A percentile compares a stretch with the other conserved stretches of the same genome.
Evolutionary conservation across 2,329 filamentous ascomycete genomes (phyloP).

Genomic region (Coccinonectria pachysandricola): DNA sequence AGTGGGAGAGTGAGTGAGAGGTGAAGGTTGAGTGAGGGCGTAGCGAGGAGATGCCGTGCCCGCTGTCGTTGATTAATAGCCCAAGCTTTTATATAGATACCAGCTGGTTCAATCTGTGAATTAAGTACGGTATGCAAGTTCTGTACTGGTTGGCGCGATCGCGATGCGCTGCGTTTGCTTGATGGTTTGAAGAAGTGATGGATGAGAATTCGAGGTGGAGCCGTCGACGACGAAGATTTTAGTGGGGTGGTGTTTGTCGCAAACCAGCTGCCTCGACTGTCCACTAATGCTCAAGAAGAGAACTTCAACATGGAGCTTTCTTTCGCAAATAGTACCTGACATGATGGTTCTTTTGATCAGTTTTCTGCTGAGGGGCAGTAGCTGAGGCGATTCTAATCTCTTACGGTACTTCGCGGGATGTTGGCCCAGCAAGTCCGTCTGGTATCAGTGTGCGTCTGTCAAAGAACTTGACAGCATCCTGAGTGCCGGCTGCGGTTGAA

Average conservation of each 20-base stretch:
- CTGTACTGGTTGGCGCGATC: no score
- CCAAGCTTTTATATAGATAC: background rate
- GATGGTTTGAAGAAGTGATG: no score
- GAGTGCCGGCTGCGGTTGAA: no score
- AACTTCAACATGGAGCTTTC: background rate
- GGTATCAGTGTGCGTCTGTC: no score
- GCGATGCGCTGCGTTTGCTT: no score
- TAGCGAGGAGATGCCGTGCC: slow-evolving; percentile 3
- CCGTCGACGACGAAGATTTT: slow-evolving; percentile 19
- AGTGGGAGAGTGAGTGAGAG: slow-evolving; percentile 11
- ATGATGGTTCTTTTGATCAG: slow-evolving; percentile 1
- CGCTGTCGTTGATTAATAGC: slow-evolving; percentile 1
- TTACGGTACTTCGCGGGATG: no score
- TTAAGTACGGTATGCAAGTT: no score
- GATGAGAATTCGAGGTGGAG: slow-evolving; percentile 21
- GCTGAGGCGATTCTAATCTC: no score
- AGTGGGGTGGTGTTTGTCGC: slow-evolving; percentile 5
- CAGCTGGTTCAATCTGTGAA: no score
- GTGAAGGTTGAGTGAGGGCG: slow-evolving; percentile 5
- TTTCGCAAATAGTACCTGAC: slow-evolving; percentile 4
- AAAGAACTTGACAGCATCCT: no score
- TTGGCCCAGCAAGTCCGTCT: no score
- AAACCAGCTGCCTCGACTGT: slow-evolving; percentile 1
- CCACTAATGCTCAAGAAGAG: background rate
- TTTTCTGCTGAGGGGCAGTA: no score